Evolutionary conservation across 2,329 filamentous ascomycete species (phyloP).

Genomic region (Epichloe sylvatica): DNA sequence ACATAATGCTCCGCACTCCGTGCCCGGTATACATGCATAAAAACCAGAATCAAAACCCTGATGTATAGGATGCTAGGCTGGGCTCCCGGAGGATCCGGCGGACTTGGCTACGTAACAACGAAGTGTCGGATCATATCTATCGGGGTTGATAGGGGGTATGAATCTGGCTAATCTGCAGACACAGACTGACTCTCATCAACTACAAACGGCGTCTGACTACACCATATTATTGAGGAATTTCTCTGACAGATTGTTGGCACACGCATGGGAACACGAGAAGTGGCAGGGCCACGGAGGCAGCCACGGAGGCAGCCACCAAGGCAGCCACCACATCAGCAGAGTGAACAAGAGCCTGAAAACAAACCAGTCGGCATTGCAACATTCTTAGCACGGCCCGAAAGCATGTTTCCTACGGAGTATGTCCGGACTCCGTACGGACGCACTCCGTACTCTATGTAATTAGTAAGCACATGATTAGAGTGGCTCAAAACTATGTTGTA

Average conservation of each 20-base stretch:
- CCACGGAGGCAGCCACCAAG: background rate
- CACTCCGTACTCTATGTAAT: background rate
- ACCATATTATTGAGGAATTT: background rate
- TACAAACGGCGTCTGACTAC: background rate
- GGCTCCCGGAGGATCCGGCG: too few relatives aligned
- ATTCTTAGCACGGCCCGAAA: background rate
- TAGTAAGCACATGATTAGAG: background rate
- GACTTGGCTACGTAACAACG: too few relatives aligned
- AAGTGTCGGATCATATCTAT: background rate
- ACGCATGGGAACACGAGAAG: background rate
- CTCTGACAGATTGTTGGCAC: background rate
- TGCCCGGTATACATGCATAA: too few relatives aligned
- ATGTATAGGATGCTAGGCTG: too few relatives aligned
- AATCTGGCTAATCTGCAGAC: too few relatives aligned
- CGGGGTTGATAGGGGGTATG: background rate
- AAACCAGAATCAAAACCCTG: too few relatives aligned
- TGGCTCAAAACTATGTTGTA: background rate
- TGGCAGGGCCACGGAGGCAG: background rate
- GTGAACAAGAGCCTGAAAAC: too few relatives aligned
- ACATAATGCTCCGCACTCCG: too few relatives aligned
- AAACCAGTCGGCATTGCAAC: too few relatives aligned
- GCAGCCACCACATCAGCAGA: too few relatives aligned
- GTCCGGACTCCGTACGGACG: background rate
- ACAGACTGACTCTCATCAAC: too few relatives aligned
- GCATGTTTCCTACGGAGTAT: background rate